These are phyloP conservation scores for Sporothrix phasma DNA, from an alignment of 2,329 filamentous ascomycete species.

Conservation along the genomic window DNA sequence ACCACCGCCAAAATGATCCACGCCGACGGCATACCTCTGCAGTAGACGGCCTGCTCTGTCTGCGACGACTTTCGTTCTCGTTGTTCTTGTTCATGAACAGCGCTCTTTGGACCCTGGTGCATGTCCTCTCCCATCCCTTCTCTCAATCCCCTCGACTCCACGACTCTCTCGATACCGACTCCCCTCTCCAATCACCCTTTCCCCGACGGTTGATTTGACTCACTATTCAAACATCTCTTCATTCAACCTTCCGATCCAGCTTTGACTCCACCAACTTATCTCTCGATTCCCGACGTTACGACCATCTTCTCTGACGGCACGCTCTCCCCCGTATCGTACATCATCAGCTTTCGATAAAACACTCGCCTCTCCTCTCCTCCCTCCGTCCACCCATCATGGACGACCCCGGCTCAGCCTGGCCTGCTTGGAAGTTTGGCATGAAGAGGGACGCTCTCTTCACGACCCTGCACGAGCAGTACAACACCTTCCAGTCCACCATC, in stretches of 20 bases:
- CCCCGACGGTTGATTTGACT: background rate
- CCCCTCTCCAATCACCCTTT: background rate
- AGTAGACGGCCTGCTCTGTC: conserved; percentile 27
- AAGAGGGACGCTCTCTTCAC: conserved; percentile 49
- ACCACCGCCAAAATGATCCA: conserved; percentile 22
- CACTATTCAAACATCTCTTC: no score
- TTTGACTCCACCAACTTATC: background rate
- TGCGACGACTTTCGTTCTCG: conserved; percentile 7
- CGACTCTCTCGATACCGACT: background rate
- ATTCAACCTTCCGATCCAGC: no score
- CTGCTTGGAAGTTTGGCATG: conserved; percentile 54
- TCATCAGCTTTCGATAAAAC: background rate
- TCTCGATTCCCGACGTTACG: background rate
- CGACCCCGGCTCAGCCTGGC: conserved; percentile 44
- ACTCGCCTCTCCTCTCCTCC: background rate
- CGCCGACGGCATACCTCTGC: conserved; percentile 1
- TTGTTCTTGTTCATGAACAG: background rate
- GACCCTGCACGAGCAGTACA: conserved; percentile 49
- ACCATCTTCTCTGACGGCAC: background rate
- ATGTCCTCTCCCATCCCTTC: background rate
- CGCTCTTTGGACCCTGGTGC: background rate
- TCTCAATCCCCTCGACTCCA: background rate
- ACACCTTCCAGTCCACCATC: conserved; percentile 45
- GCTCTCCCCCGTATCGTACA: background rate
- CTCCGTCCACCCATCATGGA: conserved; percentile 34